phyloP scores from a whole-genome alignment of 2,329 filamentous ascomycete species.

The Penicillium sp. region DNA sequence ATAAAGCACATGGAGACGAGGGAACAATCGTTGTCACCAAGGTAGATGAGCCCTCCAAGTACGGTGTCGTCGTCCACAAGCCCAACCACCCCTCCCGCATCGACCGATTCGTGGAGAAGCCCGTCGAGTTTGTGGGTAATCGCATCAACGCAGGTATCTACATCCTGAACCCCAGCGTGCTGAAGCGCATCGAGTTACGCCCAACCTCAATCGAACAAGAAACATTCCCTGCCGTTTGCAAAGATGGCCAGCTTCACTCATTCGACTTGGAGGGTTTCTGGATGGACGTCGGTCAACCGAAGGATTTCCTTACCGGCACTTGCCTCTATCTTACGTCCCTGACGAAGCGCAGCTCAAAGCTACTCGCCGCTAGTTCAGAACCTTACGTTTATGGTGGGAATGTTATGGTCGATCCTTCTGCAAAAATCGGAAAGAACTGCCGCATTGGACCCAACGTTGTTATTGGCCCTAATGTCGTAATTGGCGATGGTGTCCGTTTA shows the following conservation, averaged over 20 bases:
- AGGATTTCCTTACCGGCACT: slow-evolving; percentile 95
- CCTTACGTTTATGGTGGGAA: slow-evolving; percentile 91
- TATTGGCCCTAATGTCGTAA: slow-evolving; percentile 88
- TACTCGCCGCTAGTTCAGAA: slow-evolving; percentile 74
- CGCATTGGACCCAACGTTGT: slow-evolving; percentile 97
- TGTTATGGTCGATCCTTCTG: slow-evolving; percentile 89
- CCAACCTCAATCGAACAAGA: slow-evolving; percentile 98
- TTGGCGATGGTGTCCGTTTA: slow-evolving; percentile 91
- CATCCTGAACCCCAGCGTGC: slow-evolving; percentile 91
- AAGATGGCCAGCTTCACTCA: slow-evolving; percentile 88
- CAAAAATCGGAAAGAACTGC: slow-evolving; percentile 98
- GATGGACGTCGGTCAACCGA: slow-evolving; percentile 99
- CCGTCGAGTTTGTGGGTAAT: slow-evolving; percentile 97
- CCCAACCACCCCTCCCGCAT: slow-evolving; percentile 88
- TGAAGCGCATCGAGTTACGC: slow-evolving; percentile 90
- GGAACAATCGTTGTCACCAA: slow-evolving; percentile 98
- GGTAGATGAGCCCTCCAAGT: slow-evolving; percentile 98
- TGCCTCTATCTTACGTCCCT: slow-evolving; percentile 95
- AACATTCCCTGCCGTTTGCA: slow-evolving; percentile 93
- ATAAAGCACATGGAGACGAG: slow-evolving; percentile 90
- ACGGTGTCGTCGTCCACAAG: slow-evolving; percentile 98
- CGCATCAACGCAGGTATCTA: slow-evolving; percentile 99
- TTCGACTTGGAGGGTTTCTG: slow-evolving; percentile 98
- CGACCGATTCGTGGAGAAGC: slow-evolving; percentile 99
- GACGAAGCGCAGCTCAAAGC: slow-evolving; percentile 85